phyloP scores from a whole-genome alignment of 306 rosid genomes.

The Vigna hirtella region DNA sequence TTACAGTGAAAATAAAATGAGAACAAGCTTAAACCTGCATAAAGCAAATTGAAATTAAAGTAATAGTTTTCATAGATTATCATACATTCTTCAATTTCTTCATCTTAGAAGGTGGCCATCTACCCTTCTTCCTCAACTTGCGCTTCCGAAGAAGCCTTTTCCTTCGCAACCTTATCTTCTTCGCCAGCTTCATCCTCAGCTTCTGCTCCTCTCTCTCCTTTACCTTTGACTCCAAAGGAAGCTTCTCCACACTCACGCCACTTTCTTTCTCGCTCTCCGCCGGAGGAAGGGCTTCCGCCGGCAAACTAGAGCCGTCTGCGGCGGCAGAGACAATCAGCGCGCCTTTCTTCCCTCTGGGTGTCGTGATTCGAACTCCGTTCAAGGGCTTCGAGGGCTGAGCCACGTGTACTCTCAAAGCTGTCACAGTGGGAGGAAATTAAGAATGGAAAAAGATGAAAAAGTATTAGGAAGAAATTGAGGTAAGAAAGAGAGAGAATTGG shows the following conservation, averaged over 20 bases:
- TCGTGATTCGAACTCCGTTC: conserved; percentile 49
- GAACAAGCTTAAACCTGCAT: conserved; percentile 56
- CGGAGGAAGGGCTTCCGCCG: conserved; percentile 35
- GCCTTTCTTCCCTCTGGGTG: conserved; percentile 41
- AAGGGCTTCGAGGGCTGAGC: conserved; percentile 44
- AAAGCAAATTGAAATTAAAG: neutral
- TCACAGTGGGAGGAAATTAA: conserved; percentile 40
- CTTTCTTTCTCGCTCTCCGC: conserved; percentile 53
- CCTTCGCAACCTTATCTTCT: conserved; percentile 83
- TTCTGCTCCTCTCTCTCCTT: conserved; percentile 75
- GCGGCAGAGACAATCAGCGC: conserved; percentile 43
- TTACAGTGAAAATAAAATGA: conserved; percentile 8
- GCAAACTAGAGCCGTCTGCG: conserved; percentile 18
- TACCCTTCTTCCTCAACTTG: conserved; percentile 85
- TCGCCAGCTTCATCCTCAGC: conserved; percentile 81
- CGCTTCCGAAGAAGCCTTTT: conserved; percentile 82
- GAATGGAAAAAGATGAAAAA: neutral
- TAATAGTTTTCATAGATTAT: conserved; percentile 8
- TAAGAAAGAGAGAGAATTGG: neutral
- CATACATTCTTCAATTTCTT: conserved; percentile 86
- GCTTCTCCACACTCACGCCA: conserved; percentile 63
- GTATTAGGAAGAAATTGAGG: conserved; percentile 33
- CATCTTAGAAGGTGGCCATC: conserved; percentile 99
- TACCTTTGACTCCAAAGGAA: conserved; percentile 86
- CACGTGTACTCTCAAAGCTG: conserved; percentile 50